Conservation (phyloP, 305 asterid genomes). For the Ajuga reptans region DNA sequence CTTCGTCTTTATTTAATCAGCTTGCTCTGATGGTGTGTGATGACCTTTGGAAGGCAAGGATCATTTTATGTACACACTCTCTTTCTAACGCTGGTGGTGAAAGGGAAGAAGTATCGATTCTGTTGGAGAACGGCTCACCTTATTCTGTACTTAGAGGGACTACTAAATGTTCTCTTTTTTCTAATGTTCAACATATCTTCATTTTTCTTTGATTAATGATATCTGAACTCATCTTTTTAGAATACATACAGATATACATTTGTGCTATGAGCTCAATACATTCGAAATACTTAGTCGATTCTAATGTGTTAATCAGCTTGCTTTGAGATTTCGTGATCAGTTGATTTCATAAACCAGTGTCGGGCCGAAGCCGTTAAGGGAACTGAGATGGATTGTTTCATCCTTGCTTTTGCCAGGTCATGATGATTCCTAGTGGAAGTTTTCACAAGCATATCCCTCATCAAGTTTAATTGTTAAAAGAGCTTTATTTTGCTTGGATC, state of each 20-base stretch:
- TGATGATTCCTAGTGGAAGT: conserved; percentile 32
- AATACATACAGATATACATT: neutral
- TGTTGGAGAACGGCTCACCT: conserved; percentile 30
- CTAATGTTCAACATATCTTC: too few species aligned
- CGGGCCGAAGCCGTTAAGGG: neutral
- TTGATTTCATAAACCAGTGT: conserved; percentile 4
- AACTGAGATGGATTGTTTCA: conserved; percentile 21
- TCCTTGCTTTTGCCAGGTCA: conserved; percentile 31
- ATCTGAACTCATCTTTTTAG: neutral
- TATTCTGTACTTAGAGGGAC: conserved; percentile 16
- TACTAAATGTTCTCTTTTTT: conserved; percentile 7
- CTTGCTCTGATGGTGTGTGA: conserved; percentile 76
- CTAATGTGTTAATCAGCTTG: conserved; percentile 39
- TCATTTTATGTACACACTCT: conserved; percentile 18
- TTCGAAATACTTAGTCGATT: conserved; percentile 19
- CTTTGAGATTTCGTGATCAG: conserved; percentile 35
- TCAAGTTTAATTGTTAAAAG: neutral
- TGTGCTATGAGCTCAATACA: neutral
- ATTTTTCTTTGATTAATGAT: neutral
- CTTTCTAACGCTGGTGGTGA: conserved; percentile 19
- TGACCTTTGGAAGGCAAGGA: conserved; percentile 42
- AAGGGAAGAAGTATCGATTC: conserved; percentile 23
- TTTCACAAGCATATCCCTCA: conserved; percentile 9
- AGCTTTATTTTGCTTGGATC: conserved; percentile 12
- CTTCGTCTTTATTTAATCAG: conserved; percentile 45